Evolutionary conservation across 2,329 filamentous ascomycete species (phyloP).

Genomic region (Trichoderma sp.): DNA sequence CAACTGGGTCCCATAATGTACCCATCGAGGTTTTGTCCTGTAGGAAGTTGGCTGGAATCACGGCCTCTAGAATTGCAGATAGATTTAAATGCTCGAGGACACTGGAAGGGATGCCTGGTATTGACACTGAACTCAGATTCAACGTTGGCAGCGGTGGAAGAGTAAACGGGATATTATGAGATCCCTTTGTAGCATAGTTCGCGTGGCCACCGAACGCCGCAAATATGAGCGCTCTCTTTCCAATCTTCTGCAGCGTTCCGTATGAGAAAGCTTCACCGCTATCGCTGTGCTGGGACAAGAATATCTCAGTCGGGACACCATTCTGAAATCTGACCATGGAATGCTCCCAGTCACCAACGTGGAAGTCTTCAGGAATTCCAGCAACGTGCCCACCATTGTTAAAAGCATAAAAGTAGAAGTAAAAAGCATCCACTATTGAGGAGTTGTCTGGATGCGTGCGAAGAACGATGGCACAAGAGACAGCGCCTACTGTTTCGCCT

Average conservation of each 20-base stretch:
- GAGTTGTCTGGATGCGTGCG: neutral
- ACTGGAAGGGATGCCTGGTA: neutral
- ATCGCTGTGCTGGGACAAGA: neutral
- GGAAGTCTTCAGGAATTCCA: neutral
- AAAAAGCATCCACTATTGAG: neutral
- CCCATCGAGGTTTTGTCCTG: neutral
- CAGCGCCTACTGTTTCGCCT: neutral
- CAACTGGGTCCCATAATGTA: neutral
- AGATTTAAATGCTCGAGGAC: neutral
- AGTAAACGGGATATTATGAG: neutral
- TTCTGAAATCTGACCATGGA: neutral
- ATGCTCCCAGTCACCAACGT: slow-evolving; percentile 5
- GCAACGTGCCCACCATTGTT: neutral
- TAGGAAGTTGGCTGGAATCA: neutral
- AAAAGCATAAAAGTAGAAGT: slow-evolving; percentile 1
- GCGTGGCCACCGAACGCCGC: neutral
- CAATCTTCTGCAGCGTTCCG: neutral
- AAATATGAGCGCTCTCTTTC: slow-evolving; percentile 1
- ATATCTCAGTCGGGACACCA: neutral
- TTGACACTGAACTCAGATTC: neutral
- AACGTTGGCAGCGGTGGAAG: neutral
- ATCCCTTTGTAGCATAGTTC: neutral
- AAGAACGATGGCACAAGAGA: neutral
- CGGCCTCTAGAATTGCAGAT: neutral
- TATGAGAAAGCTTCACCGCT: neutral